phyloP scores from a whole-genome alignment of 2,329 filamentous ascomycete species.

The Coccinonectria pachysandricola region DNA sequence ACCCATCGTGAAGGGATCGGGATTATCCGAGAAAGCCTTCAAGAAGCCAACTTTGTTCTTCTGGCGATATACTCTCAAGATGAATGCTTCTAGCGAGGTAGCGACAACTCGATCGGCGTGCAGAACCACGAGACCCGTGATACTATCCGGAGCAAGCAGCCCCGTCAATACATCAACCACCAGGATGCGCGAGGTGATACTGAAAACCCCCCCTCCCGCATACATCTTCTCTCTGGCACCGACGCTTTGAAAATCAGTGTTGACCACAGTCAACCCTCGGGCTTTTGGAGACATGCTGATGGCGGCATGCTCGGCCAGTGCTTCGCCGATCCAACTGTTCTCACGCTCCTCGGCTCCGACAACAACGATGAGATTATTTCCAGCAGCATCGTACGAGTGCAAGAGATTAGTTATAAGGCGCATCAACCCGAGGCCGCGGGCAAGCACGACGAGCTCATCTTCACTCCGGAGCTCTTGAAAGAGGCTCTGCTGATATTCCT shows the following conservation, averaged over 20 bases:
- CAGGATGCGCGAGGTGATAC: conserved; percentile 88
- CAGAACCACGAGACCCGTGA: conserved; percentile 78
- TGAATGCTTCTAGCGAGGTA: conserved; percentile 89
- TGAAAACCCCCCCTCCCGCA: conserved; percentile 78
- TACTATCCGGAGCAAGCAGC: conserved; percentile 68
- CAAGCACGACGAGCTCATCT: conserved; percentile 89
- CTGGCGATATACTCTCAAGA: conserved; percentile 84
- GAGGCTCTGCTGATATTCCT: conserved; percentile 89
- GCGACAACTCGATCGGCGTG: conserved; percentile 82
- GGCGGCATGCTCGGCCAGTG: conserved; percentile 87
- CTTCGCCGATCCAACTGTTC: conserved; percentile 95
- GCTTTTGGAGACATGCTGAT: conserved; percentile 75
- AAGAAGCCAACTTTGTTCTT: conserved; percentile 90
- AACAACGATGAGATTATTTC: conserved; percentile 83
- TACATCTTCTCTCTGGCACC: conserved; percentile 87
- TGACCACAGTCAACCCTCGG: conserved; percentile 80
- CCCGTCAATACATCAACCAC: conserved; percentile 87
- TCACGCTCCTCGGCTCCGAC: conserved; percentile 87
- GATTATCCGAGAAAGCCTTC: conserved; percentile 91
- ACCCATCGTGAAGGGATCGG: conserved; percentile 79
- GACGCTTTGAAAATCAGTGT: conserved; percentile 88
- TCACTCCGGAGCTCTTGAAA: conserved; percentile 83
- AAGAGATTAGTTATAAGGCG: conserved; percentile 91
- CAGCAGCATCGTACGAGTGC: conserved; percentile 91
- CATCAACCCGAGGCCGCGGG: conserved; percentile 82